Base-by-base conservation (phyloP, 176 grass and related monocot species). In the bread wheat (Triticum aestivum) region DNA sequence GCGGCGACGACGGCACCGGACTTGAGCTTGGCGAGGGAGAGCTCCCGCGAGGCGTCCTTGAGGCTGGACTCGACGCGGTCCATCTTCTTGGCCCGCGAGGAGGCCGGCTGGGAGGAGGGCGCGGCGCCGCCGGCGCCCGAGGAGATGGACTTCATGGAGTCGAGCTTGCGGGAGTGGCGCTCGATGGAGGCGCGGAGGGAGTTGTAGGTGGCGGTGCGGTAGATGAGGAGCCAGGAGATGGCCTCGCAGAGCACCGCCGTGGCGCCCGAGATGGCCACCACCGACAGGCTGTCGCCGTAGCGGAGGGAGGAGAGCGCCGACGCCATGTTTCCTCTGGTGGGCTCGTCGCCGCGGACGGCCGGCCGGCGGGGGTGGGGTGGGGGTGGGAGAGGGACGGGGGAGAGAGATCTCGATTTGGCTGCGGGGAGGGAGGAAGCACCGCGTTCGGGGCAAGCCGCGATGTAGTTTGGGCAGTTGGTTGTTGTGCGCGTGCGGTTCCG, bases 141-240 rank as follows among this genome's bases (percentile, higher is more conserved):
- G 8, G 76, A 33, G 75, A 59, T 5, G 90, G 84, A 91, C 84
- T 99, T 99, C 92, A 99, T 95, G 80, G 87, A 82, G 65, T 99
- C 92, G 80, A 99, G 94, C 87, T 99, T 99, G 71, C 93, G 93
- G 17, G 97, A 94, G 79, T 95, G 92, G 84, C 93, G 92, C 66
- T 92, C 92, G 88, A 99, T 94, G 94, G 92, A 86, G 83, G 92
- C 89, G 75, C 94, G 94, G 77, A 99, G 97, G 80, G 94, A 94
- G 90, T 93, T 97, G 94, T 97, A 99, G 79, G 90, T 92, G 70
- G 92, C 65, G 77, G 97, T 99, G 87, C 97, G 94, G 89, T 99
- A 99, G 94, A 99, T 99, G 77, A 99, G 89, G 24, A 99, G 76
- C 97, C 97, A 94, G 37, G 94, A 99, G 84, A 99, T 99, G 49